These are phyloP conservation scores for Penicillium sclerotiorum DNA, from an alignment of 2,329 filamentous ascomycete species.

Conservation along the genomic window DNA sequence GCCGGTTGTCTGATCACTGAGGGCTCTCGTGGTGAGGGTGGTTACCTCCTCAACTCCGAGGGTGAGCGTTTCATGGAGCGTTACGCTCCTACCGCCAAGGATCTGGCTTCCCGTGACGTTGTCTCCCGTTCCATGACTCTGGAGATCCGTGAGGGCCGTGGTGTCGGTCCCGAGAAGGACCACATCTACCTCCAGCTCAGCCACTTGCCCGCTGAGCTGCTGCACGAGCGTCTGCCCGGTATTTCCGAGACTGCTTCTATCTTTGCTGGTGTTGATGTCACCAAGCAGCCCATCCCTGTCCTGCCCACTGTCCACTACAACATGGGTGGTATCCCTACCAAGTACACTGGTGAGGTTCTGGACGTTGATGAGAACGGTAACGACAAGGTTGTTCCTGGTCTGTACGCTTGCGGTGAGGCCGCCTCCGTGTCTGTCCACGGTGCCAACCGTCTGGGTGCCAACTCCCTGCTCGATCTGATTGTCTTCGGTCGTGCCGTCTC, in stretches of 20 bases:
- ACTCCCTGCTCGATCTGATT: constrained; percentile 95
- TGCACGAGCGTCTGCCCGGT: constrained; percentile 94
- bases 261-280: constrained; percentile 95
- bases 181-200: constrained; percentile 98
- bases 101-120: constrained; percentile 93
- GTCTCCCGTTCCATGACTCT: constrained; percentile 98
- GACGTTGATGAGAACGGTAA: constrained; percentile 83
- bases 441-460: constrained; percentile 95
- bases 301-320: constrained; percentile 98
- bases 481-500: constrained; percentile 97
- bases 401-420: constrained; percentile 96
- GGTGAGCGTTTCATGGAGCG: constrained; percentile 99
- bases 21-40: constrained; percentile 95
- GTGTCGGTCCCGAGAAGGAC: constrained; percentile 95
- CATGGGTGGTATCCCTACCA: constrained; percentile 98
- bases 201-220: constrained; percentile 87
- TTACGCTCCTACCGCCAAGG: constrained; percentile 96
- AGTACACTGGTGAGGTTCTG: constrained; percentile 94
- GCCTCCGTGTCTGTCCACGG: constrained; percentile 98
- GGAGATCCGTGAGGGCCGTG: constrained; percentile 95
- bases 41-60: constrained; percentile 95
- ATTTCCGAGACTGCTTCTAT: constrained; percentile 98
- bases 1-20: constrained; percentile 98
- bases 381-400: constrained; percentile 89
- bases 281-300: constrained; percentile 95